These are phyloP conservation scores for Aureobasidium sp. DNA, from an alignment of 2,329 filamentous ascomycete species.

Conservation along the genomic window DNA sequence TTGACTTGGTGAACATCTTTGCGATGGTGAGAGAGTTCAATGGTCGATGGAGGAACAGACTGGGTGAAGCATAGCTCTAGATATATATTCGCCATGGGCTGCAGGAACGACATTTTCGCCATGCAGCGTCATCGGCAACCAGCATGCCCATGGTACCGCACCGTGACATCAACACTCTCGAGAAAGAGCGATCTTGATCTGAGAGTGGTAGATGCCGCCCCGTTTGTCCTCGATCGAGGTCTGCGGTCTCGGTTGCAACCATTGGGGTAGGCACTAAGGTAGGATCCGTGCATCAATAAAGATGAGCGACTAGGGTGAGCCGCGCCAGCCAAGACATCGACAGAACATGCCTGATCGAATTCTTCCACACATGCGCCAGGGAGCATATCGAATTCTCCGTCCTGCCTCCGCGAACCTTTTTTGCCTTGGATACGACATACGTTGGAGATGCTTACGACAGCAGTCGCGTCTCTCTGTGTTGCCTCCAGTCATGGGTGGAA, in stretches of 20 bases:
- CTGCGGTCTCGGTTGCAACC: conserved; percentile 9
- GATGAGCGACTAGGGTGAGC: not conserved
- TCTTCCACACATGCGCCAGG: not conserved
- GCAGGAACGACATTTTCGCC: conserved; percentile 10
- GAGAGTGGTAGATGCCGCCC: conserved; percentile 6
- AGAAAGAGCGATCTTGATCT: not conserved
- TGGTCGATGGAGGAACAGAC: not conserved
- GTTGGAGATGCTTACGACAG: not conserved
- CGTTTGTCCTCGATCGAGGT: conserved; percentile 3
- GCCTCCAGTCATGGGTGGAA: not conserved
- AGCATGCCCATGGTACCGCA: not conserved
- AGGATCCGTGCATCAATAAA: not conserved
- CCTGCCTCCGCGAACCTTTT: not conserved
- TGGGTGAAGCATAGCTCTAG: not conserved
- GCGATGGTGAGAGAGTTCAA: not conserved
- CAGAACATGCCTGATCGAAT: not conserved
- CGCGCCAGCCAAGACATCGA: not conserved
- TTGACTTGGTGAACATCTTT: conserved; percentile 22
- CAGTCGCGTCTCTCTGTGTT: not conserved
- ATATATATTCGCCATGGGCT: not conserved
- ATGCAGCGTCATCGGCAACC: conserved; percentile 12
- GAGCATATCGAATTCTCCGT: not conserved
- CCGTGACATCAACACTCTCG: conserved; percentile 13
- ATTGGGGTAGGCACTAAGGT: conserved; percentile 10
- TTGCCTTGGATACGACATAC: not conserved